These are phyloP conservation scores for Pseudonitzschia pungens DNA, from an alignment of 108 stramenopile species.

Conservation along the genomic window DNA sequence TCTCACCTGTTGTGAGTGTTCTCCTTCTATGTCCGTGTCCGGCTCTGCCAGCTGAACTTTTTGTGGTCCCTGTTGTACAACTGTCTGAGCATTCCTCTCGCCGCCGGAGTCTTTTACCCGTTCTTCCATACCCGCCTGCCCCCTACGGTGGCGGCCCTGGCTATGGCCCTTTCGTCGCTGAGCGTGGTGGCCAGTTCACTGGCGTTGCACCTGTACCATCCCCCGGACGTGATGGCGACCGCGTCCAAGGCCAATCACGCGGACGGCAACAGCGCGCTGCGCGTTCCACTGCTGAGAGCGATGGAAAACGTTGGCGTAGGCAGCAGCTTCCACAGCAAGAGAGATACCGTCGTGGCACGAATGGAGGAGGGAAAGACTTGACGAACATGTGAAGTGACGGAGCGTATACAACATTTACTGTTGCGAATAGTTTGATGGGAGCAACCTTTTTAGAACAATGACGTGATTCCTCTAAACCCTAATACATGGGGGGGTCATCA, in stretches of 20 bases:
- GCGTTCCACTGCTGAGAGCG: too few species aligned
- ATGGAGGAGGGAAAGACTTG: background rate
- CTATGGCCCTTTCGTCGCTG: constrained; percentile 91
- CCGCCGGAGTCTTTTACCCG: constrained; percentile 94
- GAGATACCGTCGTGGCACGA: too few species aligned
- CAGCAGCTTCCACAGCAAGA: too few species aligned
- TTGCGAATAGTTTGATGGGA: too few species aligned
- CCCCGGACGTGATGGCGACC: constrained; percentile 38
- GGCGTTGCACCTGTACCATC: constrained; percentile 66
- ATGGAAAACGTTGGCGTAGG: too few species aligned
- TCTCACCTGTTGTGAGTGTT: background rate
- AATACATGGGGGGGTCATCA: too few species aligned
- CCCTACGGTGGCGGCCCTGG: constrained; percentile 90
- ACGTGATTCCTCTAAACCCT: too few species aligned
- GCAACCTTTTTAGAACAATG: too few species aligned
- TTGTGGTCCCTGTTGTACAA: constrained; percentile 95
- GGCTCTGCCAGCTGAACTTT: constrained; percentile 26
- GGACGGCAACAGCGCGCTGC: background rate
- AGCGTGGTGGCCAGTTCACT: constrained; percentile 84
- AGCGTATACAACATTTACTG: background rate
- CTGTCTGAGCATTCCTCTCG: constrained; percentile 90
- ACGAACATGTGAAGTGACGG: background rate
- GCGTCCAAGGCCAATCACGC: background rate
- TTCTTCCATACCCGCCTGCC: constrained; percentile 75
- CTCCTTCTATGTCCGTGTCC: background rate